Evolutionary conservation across 73 alveolate genomes (phyloP), one percentile per base, ranked within the genome.

Genomic region (Tetrahymena thermophila): DNA sequence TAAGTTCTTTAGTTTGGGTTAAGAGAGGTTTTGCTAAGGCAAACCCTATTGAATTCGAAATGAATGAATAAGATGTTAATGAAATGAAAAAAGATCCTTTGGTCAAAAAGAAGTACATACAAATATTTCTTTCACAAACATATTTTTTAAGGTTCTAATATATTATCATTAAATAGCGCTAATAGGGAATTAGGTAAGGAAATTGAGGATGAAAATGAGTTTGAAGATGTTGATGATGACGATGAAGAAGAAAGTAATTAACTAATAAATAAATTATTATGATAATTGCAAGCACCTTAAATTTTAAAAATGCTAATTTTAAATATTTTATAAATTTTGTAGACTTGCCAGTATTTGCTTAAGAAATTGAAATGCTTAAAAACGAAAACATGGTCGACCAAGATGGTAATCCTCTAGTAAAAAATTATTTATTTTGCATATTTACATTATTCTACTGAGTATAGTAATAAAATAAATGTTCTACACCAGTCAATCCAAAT

Each of bases 1-100:
- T 95, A 40, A 85, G 95, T 43, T 85, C 95, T 34, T 50, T 95
- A 34, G 96, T 94, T 31, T 95, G 96, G 96, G 96, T 95, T 19
- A 85, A 94, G 56, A 95, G 95, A 85, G 96, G 96, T 40, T 95
- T 28, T 95, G 96, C 96, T 34, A 35, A 85, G 25, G 94, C 43
- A 37, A 38, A 85, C 31, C 96, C 96, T 1, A 85, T 50, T 35
- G 96, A 95, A 35, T 85, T 85, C 35, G 96, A 95, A 34, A 28
- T 95, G 38, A 93, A 95, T 85, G 96, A 95, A 23, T 85, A 42
- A 25, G 96, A 95, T 23, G 37, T 95, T 25, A 85, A 95, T 31
- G 35, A 95, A 56, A 85, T 95, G 93, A 95, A 95, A 58, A 25
- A 95, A 23, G 96, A 95, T 85, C 94, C 94, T 34, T 56, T 44